Base-by-base conservation (phyloP, 1,284 basidiomycete genomes). In the Irpex sp. region DNA sequence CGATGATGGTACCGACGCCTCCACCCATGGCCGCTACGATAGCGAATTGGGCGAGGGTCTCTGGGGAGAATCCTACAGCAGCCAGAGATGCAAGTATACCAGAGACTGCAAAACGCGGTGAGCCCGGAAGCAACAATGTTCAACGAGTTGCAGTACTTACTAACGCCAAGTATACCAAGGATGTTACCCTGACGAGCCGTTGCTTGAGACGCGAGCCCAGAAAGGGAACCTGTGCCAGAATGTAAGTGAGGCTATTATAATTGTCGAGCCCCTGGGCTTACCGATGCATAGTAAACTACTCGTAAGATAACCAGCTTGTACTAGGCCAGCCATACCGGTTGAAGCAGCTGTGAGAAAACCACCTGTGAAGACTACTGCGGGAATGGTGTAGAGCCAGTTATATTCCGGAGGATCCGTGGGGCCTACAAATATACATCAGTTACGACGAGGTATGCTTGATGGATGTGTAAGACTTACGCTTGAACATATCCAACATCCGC, bases 401-500 rank as follows among this genome's bases (percentile, higher is more conserved):
- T 93, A 94, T 72, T 94, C 92, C 2, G 92, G 91, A 15, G 92
- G 93, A 75, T 94, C 92, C 59, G 85, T 89, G 1, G 87, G 87
- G 56, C 88, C 88, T n/a, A n/a, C n/a, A n/a, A n/a, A n/a, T n/a
- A n/a, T n/a, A n/a, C n/a, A n/a, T n/a, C n/a, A n/a, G n/a, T n/a
- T n/a, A n/a, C n/a, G n/a, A n/a, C n/a, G 26, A 26, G 26, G 3
- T 3, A 26, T 5, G n/a, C 13, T 34, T 48, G 15, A 2, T 2
- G 7, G 17, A 47, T 11, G 38, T 13, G 6, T 1, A 34, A 1
- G 0, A 72, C 82, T 68, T 72, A 89, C 92, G 87, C 76, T 91
- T 92, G 77, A 94, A 94, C 87, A 94, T 93, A 71, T 94, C 91
- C 66, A 94, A 79, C 93, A 94, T 94, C 58, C 92, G 86, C 75